Percentiles rank a stretch among this genome's conserved stretches.
These are phyloP conservation scores for Hypoxylon sp. DNA, from an alignment of 2,329 filamentous ascomycete genomes.

Conservation along the genomic window DNA sequence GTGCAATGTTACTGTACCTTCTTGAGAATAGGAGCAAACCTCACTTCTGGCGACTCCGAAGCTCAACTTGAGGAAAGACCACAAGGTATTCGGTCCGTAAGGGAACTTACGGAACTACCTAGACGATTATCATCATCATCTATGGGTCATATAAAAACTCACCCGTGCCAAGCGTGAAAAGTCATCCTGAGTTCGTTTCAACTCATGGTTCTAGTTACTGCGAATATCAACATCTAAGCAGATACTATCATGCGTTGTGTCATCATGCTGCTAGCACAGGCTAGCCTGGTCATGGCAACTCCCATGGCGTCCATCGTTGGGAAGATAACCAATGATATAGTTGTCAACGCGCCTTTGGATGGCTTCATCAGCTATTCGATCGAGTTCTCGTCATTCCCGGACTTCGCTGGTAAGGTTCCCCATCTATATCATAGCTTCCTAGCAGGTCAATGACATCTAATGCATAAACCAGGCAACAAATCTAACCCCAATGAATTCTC, in stretches of 20 bases:
- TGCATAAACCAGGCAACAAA: slow-evolving; percentile 51
- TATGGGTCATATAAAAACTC: background rate
- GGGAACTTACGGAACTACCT: background rate
- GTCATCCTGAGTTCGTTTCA: background rate
- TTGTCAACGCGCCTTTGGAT: slow-evolving; percentile 55
- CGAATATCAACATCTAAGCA: background rate
- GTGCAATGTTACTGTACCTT: slow-evolving; percentile 6
- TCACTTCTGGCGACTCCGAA: background rate
- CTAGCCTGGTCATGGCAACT: slow-evolving; percentile 37
- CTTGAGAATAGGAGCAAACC: slow-evolving; percentile 10
- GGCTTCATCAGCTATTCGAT: slow-evolving; percentile 60
- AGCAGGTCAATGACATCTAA: slow-evolving; percentile 44
- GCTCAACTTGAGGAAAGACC: background rate
- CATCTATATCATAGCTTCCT: slow-evolving; percentile 40
- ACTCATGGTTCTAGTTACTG: background rate
- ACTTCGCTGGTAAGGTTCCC: slow-evolving; percentile 53
- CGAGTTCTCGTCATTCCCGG: slow-evolving; percentile 59
- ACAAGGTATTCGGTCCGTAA: background rate
- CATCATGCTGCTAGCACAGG: slow-evolving; percentile 39
- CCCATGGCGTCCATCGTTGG: slow-evolving; percentile 32
- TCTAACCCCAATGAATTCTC: slow-evolving; percentile 72
- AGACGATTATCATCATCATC: background rate
- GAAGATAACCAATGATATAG: slow-evolving; percentile 27
- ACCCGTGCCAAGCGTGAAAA: background rate
- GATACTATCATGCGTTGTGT: slow-evolving; percentile 36